These are phyloP conservation scores for Schoenoplectus triqueter DNA, from an alignment of 202 grass and related monocot genomes.

Conservation along the genomic window DNA sequence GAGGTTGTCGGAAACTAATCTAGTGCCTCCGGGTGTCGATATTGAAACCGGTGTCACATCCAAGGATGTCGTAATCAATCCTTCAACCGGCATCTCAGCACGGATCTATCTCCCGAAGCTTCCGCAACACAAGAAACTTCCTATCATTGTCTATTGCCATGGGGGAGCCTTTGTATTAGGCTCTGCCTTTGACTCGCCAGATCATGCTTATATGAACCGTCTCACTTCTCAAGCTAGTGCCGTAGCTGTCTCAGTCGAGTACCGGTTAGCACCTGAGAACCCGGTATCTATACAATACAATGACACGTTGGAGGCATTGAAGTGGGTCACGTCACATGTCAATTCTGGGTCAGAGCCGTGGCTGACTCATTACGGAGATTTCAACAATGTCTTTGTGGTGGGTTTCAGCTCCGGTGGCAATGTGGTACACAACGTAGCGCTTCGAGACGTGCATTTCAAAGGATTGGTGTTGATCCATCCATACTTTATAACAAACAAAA, in stretches of 20 bases:
- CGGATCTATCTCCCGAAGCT: conserved; percentile 59
- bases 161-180: conserved; percentile 63
- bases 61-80: conserved; percentile 59
- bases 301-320: conserved; percentile 47
- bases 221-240: conserved; percentile 48
- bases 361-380: conserved; percentile 50
- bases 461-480: conserved; percentile 56
- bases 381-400: conserved; percentile 46
- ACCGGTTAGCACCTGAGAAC: conserved; percentile 78
- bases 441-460: conserved; percentile 39
- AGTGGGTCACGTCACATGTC: conserved; percentile 56
- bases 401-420: conserved; percentile 65
- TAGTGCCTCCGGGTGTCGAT: conserved; percentile 43
- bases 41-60: conserved; percentile 58
- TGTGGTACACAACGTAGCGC: conserved; percentile 60
- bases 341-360: conserved; percentile 40
- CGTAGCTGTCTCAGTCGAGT: conserved; percentile 66
- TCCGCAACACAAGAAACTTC: conserved; percentile 40
- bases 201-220: conserved; percentile 61
- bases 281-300: conserved; percentile 61
- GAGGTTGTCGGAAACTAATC: conserved; percentile 39
- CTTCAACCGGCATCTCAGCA: conserved; percentile 41
- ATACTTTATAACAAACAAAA: conserved; percentile 47
- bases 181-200: conserved; percentile 55
- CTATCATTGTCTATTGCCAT: conserved; percentile 66